Base-by-base conservation (phyloP, 1,284 basidiomycete species). In the Coriolopsis trogii region DNA sequence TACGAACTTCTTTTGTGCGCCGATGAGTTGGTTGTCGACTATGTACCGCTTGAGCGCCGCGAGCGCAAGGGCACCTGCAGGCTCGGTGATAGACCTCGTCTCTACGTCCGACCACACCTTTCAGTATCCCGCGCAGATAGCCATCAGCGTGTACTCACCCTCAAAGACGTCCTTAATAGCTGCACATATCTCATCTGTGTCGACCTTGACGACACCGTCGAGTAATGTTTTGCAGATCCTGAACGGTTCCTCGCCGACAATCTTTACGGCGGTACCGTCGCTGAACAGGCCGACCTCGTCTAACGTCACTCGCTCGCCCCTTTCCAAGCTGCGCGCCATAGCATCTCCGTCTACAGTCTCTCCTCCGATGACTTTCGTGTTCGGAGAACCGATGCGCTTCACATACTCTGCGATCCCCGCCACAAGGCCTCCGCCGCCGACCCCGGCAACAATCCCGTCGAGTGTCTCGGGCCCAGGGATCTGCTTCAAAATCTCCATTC, bases 141-240 rank as follows among this genome's bases (percentile, higher is more conserved):
- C 20, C 8, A 7, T 13, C 6, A 13, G 10, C n/a, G 28, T 73
- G 12, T 4, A n/a, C 57, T 59, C 56, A 93, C 95, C 95, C 78
- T 99, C 95, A 65, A 98, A 99, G 23, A 98, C 89, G 67, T 99
- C 97, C 73, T 98, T 98, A 75, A 99, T 98, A 15, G 95, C 95
- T 4, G 97, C 97, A 67, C 97, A 99, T 49, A 99, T 87, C 69
- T 97, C 97, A 66, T 99, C 97, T 59, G 97, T 99, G 68, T 89
- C 85, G 18, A 91, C 93, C 60, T 90, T 81, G 36, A 95, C 85
- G 28, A 99, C 75, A 8, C 84, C 89, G 64, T 98, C 94, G n/a
- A 98, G 71, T 18, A 93, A 75, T 45, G 89, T 77, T 66, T 89
- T 78, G 72, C 95, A 98, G 56, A 99, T 82, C 55, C 97, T 82